Evolutionary conservation across 768 basidiomycete species (phyloP).

Genomic region (Boletus barrowsii): DNA sequence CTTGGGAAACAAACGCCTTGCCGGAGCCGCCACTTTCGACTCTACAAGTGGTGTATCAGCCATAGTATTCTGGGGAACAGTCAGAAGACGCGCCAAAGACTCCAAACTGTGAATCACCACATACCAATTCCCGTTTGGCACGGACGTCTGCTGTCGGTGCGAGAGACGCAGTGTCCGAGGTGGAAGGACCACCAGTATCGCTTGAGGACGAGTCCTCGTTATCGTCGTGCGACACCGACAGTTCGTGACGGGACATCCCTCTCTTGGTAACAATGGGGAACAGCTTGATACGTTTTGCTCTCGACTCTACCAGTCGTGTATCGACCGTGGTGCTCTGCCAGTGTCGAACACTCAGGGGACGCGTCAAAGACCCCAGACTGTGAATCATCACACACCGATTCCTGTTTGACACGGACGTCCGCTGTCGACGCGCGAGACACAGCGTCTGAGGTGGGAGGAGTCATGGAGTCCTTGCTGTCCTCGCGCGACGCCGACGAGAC

Average conservation of each 20-base stretch:
- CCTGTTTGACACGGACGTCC: slow-evolving; percentile 3
- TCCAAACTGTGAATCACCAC: neutral
- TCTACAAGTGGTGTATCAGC: neutral
- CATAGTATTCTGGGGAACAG: neutral
- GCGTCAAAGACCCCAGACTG: neutral
- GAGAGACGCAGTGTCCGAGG: neutral
- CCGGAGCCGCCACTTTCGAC: neutral
- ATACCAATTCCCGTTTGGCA: slow-evolving; percentile 10
- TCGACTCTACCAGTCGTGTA: neutral
- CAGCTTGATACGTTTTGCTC: neutral
- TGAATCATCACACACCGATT: slow-evolving; percentile 10
- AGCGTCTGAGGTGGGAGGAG: neutral
- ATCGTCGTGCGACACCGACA: slow-evolving; percentile 6
- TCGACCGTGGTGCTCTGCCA: neutral
- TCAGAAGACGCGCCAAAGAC: slow-evolving; percentile 1
- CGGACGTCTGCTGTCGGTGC: neutral
- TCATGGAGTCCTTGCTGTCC: neutral
- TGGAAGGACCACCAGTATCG: too few species aligned
- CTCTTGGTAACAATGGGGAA: neutral
- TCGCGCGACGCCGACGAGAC: slow-evolving; percentile 5
- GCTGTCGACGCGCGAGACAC: neutral
- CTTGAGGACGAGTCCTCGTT: neutral
- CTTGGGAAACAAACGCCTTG: neutral
- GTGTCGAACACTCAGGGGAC: slow-evolving; percentile 1
- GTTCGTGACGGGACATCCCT: slow-evolving; percentile 2